These are phyloP conservation scores for Claviceps maximensis DNA, from an alignment of 2,329 filamentous ascomycete genomes.

Conservation along the genomic window DNA sequence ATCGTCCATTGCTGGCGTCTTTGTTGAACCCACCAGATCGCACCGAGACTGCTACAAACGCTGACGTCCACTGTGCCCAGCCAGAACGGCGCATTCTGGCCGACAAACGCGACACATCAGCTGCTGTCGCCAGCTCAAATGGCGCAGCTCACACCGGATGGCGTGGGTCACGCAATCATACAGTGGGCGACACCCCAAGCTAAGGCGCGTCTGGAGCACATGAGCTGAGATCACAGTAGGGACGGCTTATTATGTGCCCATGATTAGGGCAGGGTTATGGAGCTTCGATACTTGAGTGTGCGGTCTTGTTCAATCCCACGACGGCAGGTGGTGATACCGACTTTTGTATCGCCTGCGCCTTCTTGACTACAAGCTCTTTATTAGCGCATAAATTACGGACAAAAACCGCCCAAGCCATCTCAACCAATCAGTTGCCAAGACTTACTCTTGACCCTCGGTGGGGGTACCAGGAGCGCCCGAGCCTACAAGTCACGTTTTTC, in stretches of 20 bases:
- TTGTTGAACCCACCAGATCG: background rate
- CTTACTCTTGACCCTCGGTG: no score
- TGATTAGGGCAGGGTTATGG: background rate
- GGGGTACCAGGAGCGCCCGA: background rate
- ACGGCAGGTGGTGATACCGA: background rate
- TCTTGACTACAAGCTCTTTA: background rate
- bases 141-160: background rate
- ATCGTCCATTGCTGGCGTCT: background rate
- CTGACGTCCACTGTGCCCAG: background rate
- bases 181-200: no score
- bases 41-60: background rate
- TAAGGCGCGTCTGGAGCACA: no score
- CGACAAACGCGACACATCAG: background rate
- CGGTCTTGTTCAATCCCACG: no score
- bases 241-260: background rate
- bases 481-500: slow-evolving; percentile 4
- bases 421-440: background rate
- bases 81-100: background rate
- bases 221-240: background rate
- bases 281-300: background rate
- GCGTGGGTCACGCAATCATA: background rate
- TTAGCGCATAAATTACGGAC: background rate
- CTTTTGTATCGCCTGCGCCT: background rate
- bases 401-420: background rate
- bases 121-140: background rate